Evolutionary conservation across 2,329 filamentous ascomycete species (phyloP).

Genomic region (Bipolaris sorokiniana): DNA sequence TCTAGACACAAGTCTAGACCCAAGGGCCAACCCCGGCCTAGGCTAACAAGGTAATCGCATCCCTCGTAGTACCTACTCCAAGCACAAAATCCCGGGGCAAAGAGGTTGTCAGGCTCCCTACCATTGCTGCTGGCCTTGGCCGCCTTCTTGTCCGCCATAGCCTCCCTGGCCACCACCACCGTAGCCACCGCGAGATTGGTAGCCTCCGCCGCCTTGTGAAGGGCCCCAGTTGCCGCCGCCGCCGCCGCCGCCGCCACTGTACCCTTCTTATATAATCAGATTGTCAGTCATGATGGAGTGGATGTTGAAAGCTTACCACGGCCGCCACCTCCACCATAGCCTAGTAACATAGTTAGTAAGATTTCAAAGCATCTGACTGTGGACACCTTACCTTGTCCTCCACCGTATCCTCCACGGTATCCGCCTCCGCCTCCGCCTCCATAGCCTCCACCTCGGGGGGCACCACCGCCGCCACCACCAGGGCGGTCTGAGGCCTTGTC

Average conservation of each 20-base stretch:
- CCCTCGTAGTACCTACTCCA: constrained; percentile 16
- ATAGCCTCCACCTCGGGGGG: constrained; percentile 45
- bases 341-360: constrained; percentile 14
- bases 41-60: constrained; percentile 12
- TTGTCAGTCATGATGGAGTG: not conserved
- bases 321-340: constrained; percentile 36
- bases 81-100: constrained; percentile 19
- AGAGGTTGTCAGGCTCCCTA: constrained; percentile 27
- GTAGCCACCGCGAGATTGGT: constrained; percentile 41
- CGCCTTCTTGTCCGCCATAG: constrained; percentile 36
- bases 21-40: constrained; percentile 16
- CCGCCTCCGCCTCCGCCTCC: constrained; percentile 37
- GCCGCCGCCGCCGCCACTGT: constrained; percentile 17
- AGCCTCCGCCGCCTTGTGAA: constrained; percentile 37
- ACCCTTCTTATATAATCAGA: constrained; percentile 17
- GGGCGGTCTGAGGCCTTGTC: constrained; percentile 88
- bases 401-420: constrained; percentile 34
- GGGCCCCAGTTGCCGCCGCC: constrained; percentile 31
- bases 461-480: constrained; percentile 61
- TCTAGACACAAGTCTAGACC: constrained; percentile 11
- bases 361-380: not conserved
- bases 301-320: constrained; percentile 38
- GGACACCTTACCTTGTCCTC: constrained; percentile 29
- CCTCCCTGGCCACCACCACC: constrained; percentile 35
- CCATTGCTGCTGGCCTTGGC: constrained; percentile 44